Conservation (phyloP, 805 yeast genomes). For the Starmerella etchellsii region DNA sequence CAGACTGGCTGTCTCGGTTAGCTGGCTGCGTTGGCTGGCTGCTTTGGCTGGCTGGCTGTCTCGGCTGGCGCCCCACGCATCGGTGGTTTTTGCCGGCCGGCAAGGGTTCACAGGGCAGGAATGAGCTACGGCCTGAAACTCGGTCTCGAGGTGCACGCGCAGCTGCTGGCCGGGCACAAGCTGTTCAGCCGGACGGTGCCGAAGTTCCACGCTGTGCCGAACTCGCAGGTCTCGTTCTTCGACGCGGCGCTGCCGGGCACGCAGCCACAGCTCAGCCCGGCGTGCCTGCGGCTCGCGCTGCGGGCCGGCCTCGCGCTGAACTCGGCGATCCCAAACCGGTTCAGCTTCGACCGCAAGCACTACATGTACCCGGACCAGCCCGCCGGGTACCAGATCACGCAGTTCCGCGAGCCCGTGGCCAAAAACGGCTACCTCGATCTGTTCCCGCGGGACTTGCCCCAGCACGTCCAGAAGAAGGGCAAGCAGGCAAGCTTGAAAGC, state of each 20-base stretch:
- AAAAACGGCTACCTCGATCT: conserved; percentile 47
- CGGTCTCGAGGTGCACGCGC: conserved; percentile 91
- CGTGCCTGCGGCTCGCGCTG: conserved; percentile 58
- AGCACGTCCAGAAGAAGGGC: conserved; percentile 5
- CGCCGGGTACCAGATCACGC: conserved; percentile 89
- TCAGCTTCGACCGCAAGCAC: conserved; percentile 85
- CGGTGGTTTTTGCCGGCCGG: too few species aligned
- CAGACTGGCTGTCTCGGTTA: too few species aligned
- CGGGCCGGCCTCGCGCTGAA: conserved; percentile 61
- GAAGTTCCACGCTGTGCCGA: conserved; percentile 40
- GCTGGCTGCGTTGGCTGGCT: too few species aligned
- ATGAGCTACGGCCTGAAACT: conserved; percentile 41
- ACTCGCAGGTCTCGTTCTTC: conserved; percentile 57
- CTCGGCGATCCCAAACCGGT: conserved; percentile 40
- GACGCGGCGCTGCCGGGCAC: conserved; percentile 89
- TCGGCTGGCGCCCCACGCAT: too few species aligned
- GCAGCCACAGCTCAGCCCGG: conserved; percentile 67
- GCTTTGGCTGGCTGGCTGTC: too few species aligned
- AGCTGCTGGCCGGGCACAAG: conserved; percentile 58
- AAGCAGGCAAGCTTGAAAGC: background rate
- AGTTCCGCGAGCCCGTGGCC: conserved; percentile 71
- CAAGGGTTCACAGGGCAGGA: too few species aligned
- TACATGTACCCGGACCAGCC: conserved; percentile 97
- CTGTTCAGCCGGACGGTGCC: conserved; percentile 46
- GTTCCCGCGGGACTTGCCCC: conserved; percentile 37